Conservation (phyloP, 2,329 filamentous ascomycete genomes). For the Phoma sp. region DNA sequence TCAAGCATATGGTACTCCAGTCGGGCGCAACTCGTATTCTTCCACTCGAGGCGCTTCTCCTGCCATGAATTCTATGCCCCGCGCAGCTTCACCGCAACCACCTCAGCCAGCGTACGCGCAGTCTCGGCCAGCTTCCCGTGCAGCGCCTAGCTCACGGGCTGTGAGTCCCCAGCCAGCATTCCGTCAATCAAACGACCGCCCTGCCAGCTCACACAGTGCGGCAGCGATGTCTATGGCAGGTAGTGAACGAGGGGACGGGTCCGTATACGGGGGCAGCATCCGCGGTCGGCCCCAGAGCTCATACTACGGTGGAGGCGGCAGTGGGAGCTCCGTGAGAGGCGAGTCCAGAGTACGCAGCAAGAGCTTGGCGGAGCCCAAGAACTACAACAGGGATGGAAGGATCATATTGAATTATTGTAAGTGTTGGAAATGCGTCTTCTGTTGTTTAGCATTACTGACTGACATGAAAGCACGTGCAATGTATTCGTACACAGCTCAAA, state of each 20-base stretch:
- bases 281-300: constrained; percentile 51
- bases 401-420: constrained; percentile 93
- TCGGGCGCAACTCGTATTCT: constrained; percentile 45
- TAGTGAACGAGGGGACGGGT: constrained; percentile 46
- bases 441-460: constrained; percentile 8
- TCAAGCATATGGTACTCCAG: constrained; percentile 41
- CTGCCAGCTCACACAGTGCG: constrained; percentile 53
- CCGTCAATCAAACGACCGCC: constrained; percentile 55
- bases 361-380: constrained; percentile 84
- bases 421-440: constrained; percentile 46
- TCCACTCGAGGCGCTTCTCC: constrained; percentile 48
- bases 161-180: constrained; percentile 62
- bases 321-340: constrained; percentile 37
- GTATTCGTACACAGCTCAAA: constrained; percentile 93
- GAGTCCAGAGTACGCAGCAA: constrained; percentile 69
- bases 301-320: constrained; percentile 47
- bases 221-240: constrained; percentile 53
- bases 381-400: constrained; percentile 84
- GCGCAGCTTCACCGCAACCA: constrained; percentile 54
- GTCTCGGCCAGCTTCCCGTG: constrained; percentile 39
- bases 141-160: constrained; percentile 48
- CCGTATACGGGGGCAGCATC: constrained; percentile 29
- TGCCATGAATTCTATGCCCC: constrained; percentile 41
- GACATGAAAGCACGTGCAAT: constrained; percentile 77
- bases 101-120: constrained; percentile 47